phyloP scores from a whole-genome alignment of 2,329 filamentous ascomycete genomes.

The Exophiala calicioides region DNA sequence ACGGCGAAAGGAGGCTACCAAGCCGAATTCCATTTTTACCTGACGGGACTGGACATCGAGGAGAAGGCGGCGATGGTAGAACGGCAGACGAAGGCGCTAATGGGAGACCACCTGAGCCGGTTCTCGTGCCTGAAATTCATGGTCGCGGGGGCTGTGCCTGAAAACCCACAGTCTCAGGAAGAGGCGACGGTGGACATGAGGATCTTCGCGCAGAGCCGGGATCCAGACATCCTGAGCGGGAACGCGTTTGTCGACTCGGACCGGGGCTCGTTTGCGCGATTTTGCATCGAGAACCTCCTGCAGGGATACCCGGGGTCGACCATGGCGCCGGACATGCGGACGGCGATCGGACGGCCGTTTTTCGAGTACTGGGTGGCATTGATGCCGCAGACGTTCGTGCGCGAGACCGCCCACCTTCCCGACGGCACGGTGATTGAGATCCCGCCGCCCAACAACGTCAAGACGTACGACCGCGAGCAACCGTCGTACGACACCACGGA shows the following conservation, averaged over 20 bases:
- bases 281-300: constrained; percentile 31
- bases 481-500: constrained; percentile 24
- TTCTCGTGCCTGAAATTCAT: constrained; percentile 29
- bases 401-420: too few relatives aligned
- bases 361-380: constrained; percentile 35
- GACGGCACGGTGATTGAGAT: too few relatives aligned
- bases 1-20: constrained; percentile 48
- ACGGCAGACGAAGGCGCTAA: constrained; percentile 37
- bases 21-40: constrained; percentile 46
- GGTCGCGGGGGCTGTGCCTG: constrained; percentile 15
- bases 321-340: constrained; percentile 15
- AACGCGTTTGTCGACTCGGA: too few relatives aligned
- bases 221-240: constrained; percentile 16
- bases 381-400: constrained; percentile 34
- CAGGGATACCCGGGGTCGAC: constrained; percentile 32
- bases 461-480: constrained; percentile 22
- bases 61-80: constrained; percentile 49
- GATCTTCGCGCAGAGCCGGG: constrained; percentile 43
- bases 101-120: too few relatives aligned
- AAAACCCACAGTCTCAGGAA: constrained; percentile 37
- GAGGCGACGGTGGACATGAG: constrained; percentile 37
- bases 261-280: constrained; percentile 26
- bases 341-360: constrained; percentile 21
- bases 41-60: constrained; percentile 46
- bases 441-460: constrained; percentile 1